Evolutionary conservation across 2,329 filamentous ascomycete species (phyloP).

Genomic region (Aspergillus ochraceoroseus): DNA sequence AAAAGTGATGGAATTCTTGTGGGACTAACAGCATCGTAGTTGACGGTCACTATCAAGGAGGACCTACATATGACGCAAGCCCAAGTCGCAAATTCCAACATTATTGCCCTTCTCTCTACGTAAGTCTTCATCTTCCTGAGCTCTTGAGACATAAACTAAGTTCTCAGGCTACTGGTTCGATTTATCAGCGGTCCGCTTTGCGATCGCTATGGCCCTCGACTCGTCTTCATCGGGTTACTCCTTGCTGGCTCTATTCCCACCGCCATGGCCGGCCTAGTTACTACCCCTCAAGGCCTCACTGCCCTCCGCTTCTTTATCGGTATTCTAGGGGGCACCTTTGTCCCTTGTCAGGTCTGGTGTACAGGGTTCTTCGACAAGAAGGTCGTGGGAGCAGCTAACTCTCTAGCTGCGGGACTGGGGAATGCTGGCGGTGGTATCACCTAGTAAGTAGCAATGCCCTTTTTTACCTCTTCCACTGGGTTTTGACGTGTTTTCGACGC

Average conservation of each 20-base stretch:
- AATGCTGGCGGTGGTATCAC: conserved; percentile 87
- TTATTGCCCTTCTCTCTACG: conserved; percentile 71
- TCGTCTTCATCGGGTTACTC: conserved; percentile 73
- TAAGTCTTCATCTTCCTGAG: conserved; percentile 37
- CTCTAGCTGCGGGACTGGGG: conserved; percentile 75
- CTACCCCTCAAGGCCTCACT: conserved; percentile 53
- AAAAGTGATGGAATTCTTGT: no score
- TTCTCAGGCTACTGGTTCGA: conserved; percentile 62
- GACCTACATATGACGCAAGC: conserved; percentile 67
- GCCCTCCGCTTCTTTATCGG: conserved; percentile 44
- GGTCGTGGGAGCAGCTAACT: conserved; percentile 82
- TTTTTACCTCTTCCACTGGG: not conserved
- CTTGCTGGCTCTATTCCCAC: conserved; percentile 74
- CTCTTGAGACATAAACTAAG: conserved; percentile 6
- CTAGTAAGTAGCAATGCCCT: conserved; percentile 49
- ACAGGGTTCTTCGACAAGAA: conserved; percentile 93
- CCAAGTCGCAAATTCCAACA: conserved; percentile 84
- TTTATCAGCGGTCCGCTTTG: conserved; percentile 76
- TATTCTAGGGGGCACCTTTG: conserved; percentile 43
- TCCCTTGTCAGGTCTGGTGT: conserved; percentile 78
- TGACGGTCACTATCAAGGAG: conserved; percentile 71
- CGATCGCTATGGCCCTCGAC: conserved; percentile 74
- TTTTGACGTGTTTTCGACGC: not conserved
- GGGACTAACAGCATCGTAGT: no score
- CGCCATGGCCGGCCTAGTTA: conserved; percentile 72